Evolutionary conservation across 495 filamentous ascomycete species (phyloP).

Genomic region (Hypoxylon crocopeplum): DNA sequence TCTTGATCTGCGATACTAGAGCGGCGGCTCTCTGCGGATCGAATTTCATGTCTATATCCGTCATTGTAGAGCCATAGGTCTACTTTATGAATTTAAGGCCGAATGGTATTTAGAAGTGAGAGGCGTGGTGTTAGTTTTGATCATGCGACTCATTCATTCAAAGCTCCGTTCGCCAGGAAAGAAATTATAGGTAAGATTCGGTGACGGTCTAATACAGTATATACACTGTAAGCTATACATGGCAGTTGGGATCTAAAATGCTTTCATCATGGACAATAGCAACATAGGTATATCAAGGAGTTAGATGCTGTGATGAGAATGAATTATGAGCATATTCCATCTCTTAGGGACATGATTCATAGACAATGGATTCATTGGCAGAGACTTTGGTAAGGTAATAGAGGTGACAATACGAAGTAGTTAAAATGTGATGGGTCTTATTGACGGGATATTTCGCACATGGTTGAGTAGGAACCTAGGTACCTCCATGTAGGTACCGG

Average conservation of each 20-base stretch:
- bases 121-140: not conserved
- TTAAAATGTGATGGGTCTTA: no score
- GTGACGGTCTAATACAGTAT: slow-evolving; percentile 20
- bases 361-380: no score
- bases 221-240: slow-evolving; percentile 19
- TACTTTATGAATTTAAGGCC: not conserved
- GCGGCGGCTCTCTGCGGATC: slow-evolving; percentile 57
- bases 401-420: no score
- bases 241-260: not conserved
- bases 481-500: no score
- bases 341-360: no score
- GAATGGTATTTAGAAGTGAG: not conserved
- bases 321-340: no score
- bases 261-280: no score
- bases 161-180: not conserved
- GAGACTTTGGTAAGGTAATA: no score
- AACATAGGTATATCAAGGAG: no score
- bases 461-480: no score
- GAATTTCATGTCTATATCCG: slow-evolving; percentile 57
- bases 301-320: no score
- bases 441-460: no score
- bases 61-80: slow-evolving; percentile 40
- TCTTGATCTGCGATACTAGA: slow-evolving; percentile 54
- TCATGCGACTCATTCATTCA: not conserved
- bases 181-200: not conserved